These are phyloP conservation scores for Kodamaea sp. DNA, from an alignment of 1,139 yeast genomes.

Conservation along the genomic window DNA sequence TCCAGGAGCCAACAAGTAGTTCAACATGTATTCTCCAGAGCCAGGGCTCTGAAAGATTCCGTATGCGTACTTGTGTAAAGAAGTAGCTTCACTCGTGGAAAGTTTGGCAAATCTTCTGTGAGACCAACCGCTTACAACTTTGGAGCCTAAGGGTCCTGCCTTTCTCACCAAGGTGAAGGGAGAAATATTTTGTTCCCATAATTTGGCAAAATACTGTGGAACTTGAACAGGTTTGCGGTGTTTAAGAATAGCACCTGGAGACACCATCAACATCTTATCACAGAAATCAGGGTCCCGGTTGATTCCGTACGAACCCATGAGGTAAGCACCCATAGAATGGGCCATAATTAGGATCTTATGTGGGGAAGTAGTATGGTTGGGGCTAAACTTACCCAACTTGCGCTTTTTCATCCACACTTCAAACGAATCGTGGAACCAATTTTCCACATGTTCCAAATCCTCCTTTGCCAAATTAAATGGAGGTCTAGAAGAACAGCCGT, in stretches of 20 bases:
- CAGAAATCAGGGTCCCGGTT: slow-evolving; percentile 43
- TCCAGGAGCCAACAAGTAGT: slow-evolving; percentile 69
- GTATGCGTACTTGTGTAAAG: slow-evolving; percentile 66
- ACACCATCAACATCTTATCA: slow-evolving; percentile 49
- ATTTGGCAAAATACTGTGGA: slow-evolving; percentile 62
- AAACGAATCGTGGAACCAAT: slow-evolving; percentile 55
- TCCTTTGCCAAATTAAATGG: slow-evolving; percentile 37
- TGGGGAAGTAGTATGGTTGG: slow-evolving; percentile 12
- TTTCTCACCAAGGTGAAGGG: slow-evolving; percentile 69
- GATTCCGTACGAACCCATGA: slow-evolving; percentile 51
- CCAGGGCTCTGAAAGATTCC: slow-evolving; percentile 71
- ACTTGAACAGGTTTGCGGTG: slow-evolving; percentile 45
- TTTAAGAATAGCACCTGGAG: slow-evolving; percentile 66
- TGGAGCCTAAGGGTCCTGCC: slow-evolving; percentile 67
- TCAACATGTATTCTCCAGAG: slow-evolving; percentile 75
- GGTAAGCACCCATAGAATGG: slow-evolving; percentile 66
- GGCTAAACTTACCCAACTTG: slow-evolving; percentile 22
- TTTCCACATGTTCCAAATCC: slow-evolving; percentile 41
- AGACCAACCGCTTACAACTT: slow-evolving; percentile 78
- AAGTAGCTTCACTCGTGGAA: slow-evolving; percentile 32
- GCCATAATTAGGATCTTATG: slow-evolving; percentile 51
- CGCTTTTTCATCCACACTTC: slow-evolving; percentile 45
- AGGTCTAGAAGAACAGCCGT: slow-evolving; percentile 73
- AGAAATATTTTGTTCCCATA: slow-evolving; percentile 73
- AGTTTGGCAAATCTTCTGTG: slow-evolving; percentile 61